phyloP scores from a whole-genome alignment of 2,329 filamentous ascomycete species.

The Trichoderma sp. region DNA sequence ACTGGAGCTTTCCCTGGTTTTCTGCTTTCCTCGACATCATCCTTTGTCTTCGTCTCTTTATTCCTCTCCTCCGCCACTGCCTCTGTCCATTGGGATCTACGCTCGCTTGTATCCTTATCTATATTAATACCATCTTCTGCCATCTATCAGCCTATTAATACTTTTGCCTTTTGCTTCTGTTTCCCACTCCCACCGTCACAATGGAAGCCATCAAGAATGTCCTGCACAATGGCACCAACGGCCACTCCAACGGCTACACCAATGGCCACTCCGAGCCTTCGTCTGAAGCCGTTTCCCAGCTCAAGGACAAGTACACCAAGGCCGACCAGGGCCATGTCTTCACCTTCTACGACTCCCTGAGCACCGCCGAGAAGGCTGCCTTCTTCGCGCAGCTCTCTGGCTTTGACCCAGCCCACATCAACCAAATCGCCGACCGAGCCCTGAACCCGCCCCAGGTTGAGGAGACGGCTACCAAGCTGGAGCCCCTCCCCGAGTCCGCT shows the following conservation, averaged over 20 bases:
- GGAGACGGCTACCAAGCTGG: constrained; percentile 60
- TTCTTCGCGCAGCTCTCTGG: constrained; percentile 79
- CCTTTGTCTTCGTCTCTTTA: constrained; percentile 20
- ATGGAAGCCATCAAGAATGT: constrained; percentile 50
- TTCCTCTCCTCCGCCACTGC: constrained; percentile 14
- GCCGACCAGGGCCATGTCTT: constrained; percentile 80
- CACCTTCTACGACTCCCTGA: constrained; percentile 79
- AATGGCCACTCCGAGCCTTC: constrained; percentile 51
- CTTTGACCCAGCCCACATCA: constrained; percentile 86
- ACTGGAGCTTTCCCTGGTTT: constrained; percentile 29
- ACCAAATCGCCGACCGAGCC: constrained; percentile 79
- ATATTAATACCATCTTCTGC: background rate
- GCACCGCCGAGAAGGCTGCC: constrained; percentile 68
- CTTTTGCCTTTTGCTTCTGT: background rate
- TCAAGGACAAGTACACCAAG: constrained; percentile 73
- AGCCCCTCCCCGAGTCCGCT: constrained; percentile 84
- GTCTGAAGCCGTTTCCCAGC: constrained; percentile 64
- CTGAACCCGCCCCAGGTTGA: constrained; percentile 73
- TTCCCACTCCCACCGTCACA: constrained; percentile 25
- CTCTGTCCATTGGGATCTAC: background rate
- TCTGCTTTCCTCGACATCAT: constrained; percentile 12
- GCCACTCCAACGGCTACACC: background rate
- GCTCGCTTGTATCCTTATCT: constrained; percentile 7
- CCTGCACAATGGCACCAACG: constrained; percentile 42
- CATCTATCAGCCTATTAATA: constrained; percentile 10